Conservation (phyloP, 306 rosid species). For the Corylus americana region DNA sequence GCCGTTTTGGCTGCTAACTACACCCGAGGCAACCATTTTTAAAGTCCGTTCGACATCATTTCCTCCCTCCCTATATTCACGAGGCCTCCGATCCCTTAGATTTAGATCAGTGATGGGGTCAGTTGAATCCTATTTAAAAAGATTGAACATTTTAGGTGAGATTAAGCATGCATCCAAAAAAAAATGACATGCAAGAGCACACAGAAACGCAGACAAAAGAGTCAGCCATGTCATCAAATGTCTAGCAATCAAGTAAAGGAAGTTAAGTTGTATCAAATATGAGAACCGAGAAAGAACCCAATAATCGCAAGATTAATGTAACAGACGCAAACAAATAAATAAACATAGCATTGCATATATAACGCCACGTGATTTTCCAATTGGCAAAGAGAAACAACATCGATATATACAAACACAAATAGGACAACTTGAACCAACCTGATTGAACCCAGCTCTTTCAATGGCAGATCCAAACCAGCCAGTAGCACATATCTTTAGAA, state of each 20-base stretch:
- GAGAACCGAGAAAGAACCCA: background rate
- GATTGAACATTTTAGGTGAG: slow-evolving; percentile 22
- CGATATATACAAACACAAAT: background rate
- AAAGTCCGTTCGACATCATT: slow-evolving; percentile 64
- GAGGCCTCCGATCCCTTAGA: slow-evolving; percentile 47
- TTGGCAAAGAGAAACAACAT: background rate
- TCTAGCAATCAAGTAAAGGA: background rate
- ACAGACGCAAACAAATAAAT: background rate
- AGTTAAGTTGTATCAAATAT: background rate
- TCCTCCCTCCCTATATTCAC: slow-evolving; percentile 51
- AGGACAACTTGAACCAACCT: slow-evolving; percentile 42
- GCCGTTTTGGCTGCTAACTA: slow-evolving; percentile 42
- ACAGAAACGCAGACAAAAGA: background rate
- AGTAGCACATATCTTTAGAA: slow-evolving; percentile 83
- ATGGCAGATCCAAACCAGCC: slow-evolving; percentile 98
- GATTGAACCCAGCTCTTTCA: slow-evolving; percentile 52
- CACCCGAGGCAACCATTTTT: slow-evolving; percentile 53
- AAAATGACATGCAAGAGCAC: background rate
- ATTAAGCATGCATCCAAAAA: background rate
- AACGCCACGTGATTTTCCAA: background rate
- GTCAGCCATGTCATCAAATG: background rate
- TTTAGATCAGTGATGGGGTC: slow-evolving; percentile 39
- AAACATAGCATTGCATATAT: background rate
- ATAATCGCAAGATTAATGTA: background rate
- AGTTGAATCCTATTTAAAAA: slow-evolving; percentile 54